Evolutionary conservation across 2,329 filamentous ascomycete genomes (phyloP).

Genomic region (Hypoxylon sp.): DNA sequence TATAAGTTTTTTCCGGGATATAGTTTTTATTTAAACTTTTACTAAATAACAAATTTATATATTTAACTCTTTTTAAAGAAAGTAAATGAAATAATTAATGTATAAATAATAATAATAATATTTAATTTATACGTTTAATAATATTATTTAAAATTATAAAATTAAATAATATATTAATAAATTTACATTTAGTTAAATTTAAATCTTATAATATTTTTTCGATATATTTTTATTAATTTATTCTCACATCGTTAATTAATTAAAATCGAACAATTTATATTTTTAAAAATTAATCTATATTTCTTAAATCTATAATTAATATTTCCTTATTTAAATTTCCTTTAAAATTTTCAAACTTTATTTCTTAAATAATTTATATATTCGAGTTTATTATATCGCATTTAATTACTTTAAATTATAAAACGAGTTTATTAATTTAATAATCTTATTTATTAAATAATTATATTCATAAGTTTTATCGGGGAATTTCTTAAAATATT

Average conservation of each 20-base stretch:
- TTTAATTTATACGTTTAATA: no score
- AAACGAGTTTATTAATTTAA: neutral
- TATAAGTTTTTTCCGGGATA: no score
- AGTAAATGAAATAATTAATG: no score
- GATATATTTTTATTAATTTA: neutral
- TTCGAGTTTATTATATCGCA: neutral
- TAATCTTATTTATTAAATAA: neutral
- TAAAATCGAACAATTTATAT: neutral
- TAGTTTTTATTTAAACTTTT: no score
- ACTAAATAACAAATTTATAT: no score
- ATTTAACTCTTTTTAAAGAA: no score
- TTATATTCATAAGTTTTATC: neutral
- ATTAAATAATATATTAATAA: no score
- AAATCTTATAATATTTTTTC: no score
- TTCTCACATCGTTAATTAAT: neutral
- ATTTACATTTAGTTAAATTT: no score
- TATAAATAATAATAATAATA: no score
- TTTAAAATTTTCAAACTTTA: no score
- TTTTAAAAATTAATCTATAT: neutral
- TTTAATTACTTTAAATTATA: neutral
- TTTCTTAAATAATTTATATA: neutral
- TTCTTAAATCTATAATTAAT: neutral
- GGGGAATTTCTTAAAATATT: neutral
- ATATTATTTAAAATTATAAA: no score
- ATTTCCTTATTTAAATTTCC: neutral